phyloP scores from a whole-genome alignment of 148 eudicot species.

The Vaccinium macrocarpon region DNA sequence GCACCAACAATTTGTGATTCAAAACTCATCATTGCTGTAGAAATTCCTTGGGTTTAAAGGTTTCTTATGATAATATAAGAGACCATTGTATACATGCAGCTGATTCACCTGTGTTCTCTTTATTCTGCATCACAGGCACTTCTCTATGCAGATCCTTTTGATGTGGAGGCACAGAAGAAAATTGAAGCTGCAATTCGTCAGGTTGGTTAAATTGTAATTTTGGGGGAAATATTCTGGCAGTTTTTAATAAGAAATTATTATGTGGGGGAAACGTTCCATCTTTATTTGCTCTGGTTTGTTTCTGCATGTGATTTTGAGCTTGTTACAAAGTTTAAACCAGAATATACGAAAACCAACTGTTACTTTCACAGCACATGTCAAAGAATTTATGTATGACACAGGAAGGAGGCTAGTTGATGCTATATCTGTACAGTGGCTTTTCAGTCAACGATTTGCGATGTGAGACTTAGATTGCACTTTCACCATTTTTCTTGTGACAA shows the following conservation, averaged over 20 bases:
- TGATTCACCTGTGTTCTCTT: slow-evolving; percentile 13
- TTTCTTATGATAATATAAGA: background rate
- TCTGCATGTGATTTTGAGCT: background rate
- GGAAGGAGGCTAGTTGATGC: background rate
- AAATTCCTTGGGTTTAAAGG: background rate
- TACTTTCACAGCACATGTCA: background rate
- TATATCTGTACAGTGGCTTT: background rate
- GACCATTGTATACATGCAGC: background rate
- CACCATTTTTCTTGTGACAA: background rate
- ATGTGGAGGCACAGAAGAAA: slow-evolving; percentile 96
- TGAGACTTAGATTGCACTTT: background rate
- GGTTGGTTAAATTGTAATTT: slow-evolving; percentile 35
- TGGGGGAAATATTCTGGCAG: background rate
- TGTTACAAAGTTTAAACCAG: background rate
- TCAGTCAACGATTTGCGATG: background rate
- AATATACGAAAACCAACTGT: background rate
- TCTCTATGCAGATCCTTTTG: slow-evolving; percentile 92
- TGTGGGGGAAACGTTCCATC: background rate
- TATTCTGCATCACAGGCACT: slow-evolving; percentile 58
- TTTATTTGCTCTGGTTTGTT: background rate
- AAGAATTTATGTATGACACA: background rate
- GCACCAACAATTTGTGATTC: background rate
- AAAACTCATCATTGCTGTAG: background rate
- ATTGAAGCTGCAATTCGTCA: slow-evolving; percentile 97
- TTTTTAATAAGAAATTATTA: background rate